A percentile compares a stretch with the other conserved stretches of the same genome.
These are phyloP conservation scores for Morella rubra DNA, from an alignment of 306 rosid genomes.

Conservation along the genomic window DNA sequence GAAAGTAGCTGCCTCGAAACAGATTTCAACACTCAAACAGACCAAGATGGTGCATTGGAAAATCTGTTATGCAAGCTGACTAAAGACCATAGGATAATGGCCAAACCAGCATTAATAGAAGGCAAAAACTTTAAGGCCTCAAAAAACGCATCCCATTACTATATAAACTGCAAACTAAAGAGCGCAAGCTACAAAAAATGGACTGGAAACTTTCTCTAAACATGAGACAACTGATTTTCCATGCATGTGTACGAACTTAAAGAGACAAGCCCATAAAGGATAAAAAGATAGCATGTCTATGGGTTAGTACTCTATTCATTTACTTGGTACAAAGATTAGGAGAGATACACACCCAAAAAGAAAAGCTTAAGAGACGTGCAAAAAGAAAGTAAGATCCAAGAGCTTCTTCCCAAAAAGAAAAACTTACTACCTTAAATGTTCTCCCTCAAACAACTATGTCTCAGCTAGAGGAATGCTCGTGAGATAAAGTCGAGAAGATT, in stretches of 20 bases:
- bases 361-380: neutral
- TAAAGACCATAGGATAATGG: no score
- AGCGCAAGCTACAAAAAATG: no score
- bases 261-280: neutral
- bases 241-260: neutral
- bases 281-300: no score
- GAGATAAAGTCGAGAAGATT: neutral
- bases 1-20: neutral
- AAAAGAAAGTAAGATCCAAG: neutral
- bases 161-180: no score
- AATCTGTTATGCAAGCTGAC: no score
- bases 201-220: neutral
- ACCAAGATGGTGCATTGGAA: no score
- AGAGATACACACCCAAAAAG: no score
- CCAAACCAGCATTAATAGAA: no score
- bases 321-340: neutral
- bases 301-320: no score
- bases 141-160: no score
- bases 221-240: neutral
- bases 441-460: neutral
- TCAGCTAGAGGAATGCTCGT: neutral
- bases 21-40: no score
- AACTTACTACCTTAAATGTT: neutral
- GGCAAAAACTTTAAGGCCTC: no score
- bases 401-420: neutral